Conservation (phyloP, 495 filamentous ascomycete genomes). For the Xylaria curta region DNA sequence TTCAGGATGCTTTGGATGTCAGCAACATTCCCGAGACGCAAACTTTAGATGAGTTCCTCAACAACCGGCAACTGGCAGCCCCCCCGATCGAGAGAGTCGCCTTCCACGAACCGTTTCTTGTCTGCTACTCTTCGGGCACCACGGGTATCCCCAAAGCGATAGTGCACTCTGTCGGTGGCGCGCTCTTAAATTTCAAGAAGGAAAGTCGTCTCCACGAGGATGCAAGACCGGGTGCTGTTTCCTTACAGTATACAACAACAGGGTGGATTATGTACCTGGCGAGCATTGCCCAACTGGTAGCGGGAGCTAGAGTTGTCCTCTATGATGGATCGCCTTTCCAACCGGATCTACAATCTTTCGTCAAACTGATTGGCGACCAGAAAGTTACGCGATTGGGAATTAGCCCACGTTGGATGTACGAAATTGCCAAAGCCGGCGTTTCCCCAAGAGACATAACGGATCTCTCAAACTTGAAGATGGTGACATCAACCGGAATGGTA, state of each 20-base stretch:
- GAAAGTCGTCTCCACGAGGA: conserved; percentile 68
- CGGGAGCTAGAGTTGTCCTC: conserved; percentile 64
- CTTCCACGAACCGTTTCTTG: conserved; percentile 73
- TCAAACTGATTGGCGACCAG: conserved; percentile 65
- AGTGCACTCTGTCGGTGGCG: conserved; percentile 71
- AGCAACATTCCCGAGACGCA: conserved; percentile 58
- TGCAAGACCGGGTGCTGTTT: conserved; percentile 52
- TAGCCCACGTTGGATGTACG: conserved; percentile 75
- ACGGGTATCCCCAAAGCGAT: conserved; percentile 80
- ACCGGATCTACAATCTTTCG: conserved; percentile 65
- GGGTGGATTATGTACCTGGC: conserved; percentile 88
- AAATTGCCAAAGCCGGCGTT: conserved; percentile 65
- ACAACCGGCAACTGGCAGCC: conserved; percentile 42
- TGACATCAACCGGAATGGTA: conserved; percentile 80
- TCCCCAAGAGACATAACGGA: conserved; percentile 66
- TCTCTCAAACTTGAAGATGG: conserved; percentile 61
- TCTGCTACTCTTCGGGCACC: conserved; percentile 76
- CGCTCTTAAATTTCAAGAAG: conserved; percentile 63
- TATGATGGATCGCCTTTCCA: conserved; percentile 83
- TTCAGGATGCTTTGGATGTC: conserved; percentile 65
- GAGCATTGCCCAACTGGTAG: conserved; percentile 57
- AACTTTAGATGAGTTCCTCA: conserved; percentile 61
- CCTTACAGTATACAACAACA: conserved; percentile 67
- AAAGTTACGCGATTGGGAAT: conserved; percentile 68
- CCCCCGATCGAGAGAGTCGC: conserved; percentile 64